Base-by-base conservation (phyloP, 768 basidiomycete species). In the Lactifluus hygrophoroides region DNA sequence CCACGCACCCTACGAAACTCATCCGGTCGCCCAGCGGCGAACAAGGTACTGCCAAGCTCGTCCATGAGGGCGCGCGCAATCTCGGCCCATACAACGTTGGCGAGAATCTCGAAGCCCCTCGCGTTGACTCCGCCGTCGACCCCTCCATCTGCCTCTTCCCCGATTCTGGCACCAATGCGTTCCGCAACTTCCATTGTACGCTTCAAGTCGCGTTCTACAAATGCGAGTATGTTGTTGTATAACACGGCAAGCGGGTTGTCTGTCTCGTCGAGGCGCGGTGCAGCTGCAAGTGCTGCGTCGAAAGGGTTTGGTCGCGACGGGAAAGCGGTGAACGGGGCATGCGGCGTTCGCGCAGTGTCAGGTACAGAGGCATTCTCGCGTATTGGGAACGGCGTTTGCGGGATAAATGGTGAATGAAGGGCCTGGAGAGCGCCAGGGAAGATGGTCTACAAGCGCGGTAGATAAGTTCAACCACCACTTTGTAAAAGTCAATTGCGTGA, bases 1-100 rank as follows among this genome's bases (percentile, higher is more conserved):
- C 43, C 13, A 67, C 79, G 54, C 57, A 94, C 94, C 76, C 85
- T 86, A 52, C 90, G 82, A 69, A 98, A 91, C 54, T 94, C 90
- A 51, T 87, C 83, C 11, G 96, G 93, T 54, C 87, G 80, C 14
- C 96, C 96, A 2, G 86, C 88, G n/a, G 94, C 84, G 69, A 98
- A 99, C 2, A 98, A 81, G 8, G 83, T 72, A 21, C 72, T 73
- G 0, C 95, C 94, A 43, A 98, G 73, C 67, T 95, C 91, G 59
- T 86, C 84, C 77, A 90, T 85, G 48, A 99, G 81, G 0, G 89
- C 80, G 42, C 77, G 75, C 1, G 84, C 88, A 19, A 95, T 71
- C 71, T 94, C 92, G 10, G 85, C 85, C 89, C 93, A 95, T 5
- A 98, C 75, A 9, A 95, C 88, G 65, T 90, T 87, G 0, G 86